A percentile compares a stretch with the other conserved stretches of the same genome.
phyloP scores from a whole-genome alignment of 768 basidiomycete genomes.

The Udeniomyces megalosporus region DNA sequence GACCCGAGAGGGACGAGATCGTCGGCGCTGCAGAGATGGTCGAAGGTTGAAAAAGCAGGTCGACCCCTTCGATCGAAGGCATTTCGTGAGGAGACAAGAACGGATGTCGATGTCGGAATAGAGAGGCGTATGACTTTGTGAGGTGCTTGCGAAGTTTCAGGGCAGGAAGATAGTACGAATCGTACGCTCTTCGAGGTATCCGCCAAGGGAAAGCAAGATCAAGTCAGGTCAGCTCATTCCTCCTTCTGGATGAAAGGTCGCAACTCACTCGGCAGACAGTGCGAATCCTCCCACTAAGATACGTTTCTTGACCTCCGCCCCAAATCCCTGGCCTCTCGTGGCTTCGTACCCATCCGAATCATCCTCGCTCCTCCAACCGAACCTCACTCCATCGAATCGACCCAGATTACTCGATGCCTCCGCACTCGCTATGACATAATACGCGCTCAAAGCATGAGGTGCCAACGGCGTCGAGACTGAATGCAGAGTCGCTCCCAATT shows the following conservation, averaged over 20 bases:
- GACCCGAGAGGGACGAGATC: neutral
- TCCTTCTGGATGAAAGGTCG: neutral
- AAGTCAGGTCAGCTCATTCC: too few relatives aligned
- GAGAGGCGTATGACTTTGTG: constrained; percentile 29
- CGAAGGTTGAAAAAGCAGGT: constrained; percentile 72
- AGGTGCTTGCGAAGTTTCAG: constrained; percentile 59
- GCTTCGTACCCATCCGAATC: constrained; percentile 30
- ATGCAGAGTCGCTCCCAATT: constrained; percentile 48
- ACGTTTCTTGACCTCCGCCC: constrained; percentile 67
- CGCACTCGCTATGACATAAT: constrained; percentile 88
- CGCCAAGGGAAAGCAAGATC: too few relatives aligned
- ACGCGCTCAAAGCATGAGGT: constrained; percentile 66
- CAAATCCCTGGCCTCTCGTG: constrained; percentile 50
- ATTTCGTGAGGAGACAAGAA: neutral
- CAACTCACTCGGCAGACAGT: constrained; percentile 66
- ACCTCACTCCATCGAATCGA: constrained; percentile 73
- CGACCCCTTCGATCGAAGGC: constrained; percentile 35
- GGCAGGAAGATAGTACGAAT: constrained; percentile 92
- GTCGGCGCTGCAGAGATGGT: constrained; percentile 38
- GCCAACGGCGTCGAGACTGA: constrained; percentile 59
- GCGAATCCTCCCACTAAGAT: constrained; percentile 83
- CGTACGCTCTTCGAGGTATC: constrained; percentile 58
- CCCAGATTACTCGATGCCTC: constrained; percentile 88
- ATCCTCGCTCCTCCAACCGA: constrained; percentile 37
- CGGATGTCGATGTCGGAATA: constrained; percentile 44